These are phyloP conservation scores for Phytophthora palmivora DNA, from an alignment of 352 stramenopile genomes.

Conservation along the genomic window DNA sequence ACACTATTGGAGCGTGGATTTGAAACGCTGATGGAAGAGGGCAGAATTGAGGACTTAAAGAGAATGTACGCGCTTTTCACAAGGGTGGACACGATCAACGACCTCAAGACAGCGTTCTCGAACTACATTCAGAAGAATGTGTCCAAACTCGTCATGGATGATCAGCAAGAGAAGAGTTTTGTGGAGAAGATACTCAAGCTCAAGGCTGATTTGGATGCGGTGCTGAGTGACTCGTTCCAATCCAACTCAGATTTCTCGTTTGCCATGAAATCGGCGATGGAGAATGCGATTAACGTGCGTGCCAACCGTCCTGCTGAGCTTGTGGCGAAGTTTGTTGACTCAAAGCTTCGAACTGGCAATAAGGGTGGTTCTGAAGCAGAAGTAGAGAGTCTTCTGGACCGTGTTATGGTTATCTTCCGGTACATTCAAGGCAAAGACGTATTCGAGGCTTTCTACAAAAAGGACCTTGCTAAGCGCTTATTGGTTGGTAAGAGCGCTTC, in stretches of 20 bases:
- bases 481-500: conserved; percentile 91
- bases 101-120: conserved; percentile 72
- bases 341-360: conserved; percentile 87
- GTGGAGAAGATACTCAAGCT: conserved; percentile 91
- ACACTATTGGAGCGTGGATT: conserved; percentile 90
- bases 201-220: conserved; percentile 82
- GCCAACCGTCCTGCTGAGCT: conserved; percentile 89
- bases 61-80: conserved; percentile 88
- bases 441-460: conserved; percentile 99
- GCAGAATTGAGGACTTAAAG: conserved; percentile 84
- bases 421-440: conserved; percentile 98
- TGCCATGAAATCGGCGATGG: conserved; percentile 88
- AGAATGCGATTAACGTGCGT: conserved; percentile 90
- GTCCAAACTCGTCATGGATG: conserved; percentile 75
- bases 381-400: conserved; percentile 88
- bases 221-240: conserved; percentile 80
- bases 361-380: conserved; percentile 89
- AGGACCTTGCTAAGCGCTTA: conserved; percentile 97
- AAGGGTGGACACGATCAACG: conserved; percentile 73
- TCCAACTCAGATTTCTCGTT: conserved; percentile 80
- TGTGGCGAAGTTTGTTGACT: conserved; percentile 93
- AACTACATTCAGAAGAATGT: conserved; percentile 85
- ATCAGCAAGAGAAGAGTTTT: conserved; percentile 89
- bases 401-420: conserved; percentile 96
- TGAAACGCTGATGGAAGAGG: conserved; percentile 84